Base-by-base conservation (phyloP, 2,329 filamentous ascomycete species). In the Trichoderma guizhouense region DNA sequence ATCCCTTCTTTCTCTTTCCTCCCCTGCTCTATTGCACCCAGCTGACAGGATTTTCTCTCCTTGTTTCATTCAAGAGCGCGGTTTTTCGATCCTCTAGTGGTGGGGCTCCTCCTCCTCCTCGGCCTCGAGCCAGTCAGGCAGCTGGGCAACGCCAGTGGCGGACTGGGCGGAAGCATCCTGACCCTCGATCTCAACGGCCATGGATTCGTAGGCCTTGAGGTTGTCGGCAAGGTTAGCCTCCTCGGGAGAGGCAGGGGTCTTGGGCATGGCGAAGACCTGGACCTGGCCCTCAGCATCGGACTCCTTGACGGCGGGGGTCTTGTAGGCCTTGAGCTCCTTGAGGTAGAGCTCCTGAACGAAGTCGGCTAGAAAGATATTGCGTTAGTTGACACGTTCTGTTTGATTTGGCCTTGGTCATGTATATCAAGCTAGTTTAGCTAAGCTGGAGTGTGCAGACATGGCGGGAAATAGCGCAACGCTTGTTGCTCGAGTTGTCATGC, bases 331-430 rank as follows among this genome's bases (percentile, higher is more conserved):
- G 82, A 99, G 91, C 86, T 98, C 95, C 84, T 92, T 92, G 78
- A 99, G 91, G 89, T 99, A 99, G 81, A 99, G 90, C 83, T 98
- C 95, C 86, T 98, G 96, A 79, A 99, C 93, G 80, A 97, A 90
- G 84, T 99, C 96, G 90, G 93, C 96, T 98, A 81, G 75, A 66
- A 30, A 39, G 57, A 70, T 18, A 68, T 71, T 32, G 67, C 66
- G 78, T 81, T 77, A 81, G 77, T 43, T 26, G 39, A 47, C 15
- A 53, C 12, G 28, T 61, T 61, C 73, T 74, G 65, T 4, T 51
- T 24, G 51, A 32, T 1, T 11, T 32, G 7, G 34, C 18, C 24
- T 21, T 43, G 34, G 5, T 21, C 11, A 34, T 47, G 15, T 51
- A 34, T 53, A 61, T 61, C 28, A 47, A 53, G 43, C 28, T 34